Conservation (phyloP, 345 rosid species). For the Populus nigra region DNA sequence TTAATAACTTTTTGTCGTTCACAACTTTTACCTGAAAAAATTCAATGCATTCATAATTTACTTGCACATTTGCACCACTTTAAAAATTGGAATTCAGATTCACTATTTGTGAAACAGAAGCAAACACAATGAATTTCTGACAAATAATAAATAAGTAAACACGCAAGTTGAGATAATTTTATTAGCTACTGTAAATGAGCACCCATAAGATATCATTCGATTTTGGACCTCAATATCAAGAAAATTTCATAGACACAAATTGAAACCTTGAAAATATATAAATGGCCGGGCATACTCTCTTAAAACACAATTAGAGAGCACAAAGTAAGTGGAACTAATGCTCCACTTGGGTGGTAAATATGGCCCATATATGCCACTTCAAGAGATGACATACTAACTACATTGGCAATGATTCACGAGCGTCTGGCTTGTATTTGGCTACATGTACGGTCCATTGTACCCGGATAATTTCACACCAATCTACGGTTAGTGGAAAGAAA, state of each 20-base stretch:
- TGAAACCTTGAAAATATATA: neutral
- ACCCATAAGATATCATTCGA: neutral
- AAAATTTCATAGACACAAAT: neutral
- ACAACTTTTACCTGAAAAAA: no score
- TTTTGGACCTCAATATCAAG: neutral
- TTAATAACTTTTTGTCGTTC: no score
- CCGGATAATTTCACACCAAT: neutral
- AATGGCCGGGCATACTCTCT: neutral
- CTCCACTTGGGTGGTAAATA: slow-evolving; percentile 12
- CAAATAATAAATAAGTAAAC: no score
- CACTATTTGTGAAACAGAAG: no score
- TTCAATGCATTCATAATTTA: no score
- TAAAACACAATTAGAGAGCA: slow-evolving; percentile 12
- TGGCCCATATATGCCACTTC: slow-evolving; percentile 4
- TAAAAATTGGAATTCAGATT: no score
- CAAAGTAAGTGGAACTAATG: slow-evolving; percentile 24
- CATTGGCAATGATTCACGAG: neutral
- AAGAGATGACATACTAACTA: slow-evolving; percentile 1
- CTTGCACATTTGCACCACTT: no score
- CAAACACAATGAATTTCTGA: no score
- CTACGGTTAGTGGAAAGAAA: neutral
- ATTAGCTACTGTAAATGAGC: no score
- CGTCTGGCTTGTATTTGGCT: neutral
- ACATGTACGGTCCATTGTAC: neutral
- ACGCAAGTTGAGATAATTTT: no score